Evolutionary conservation across 2,329 filamentous ascomycete species (phyloP), one percentile per base, ranked within the genome.

Genomic region (Colletotrichum godetiae): DNA sequence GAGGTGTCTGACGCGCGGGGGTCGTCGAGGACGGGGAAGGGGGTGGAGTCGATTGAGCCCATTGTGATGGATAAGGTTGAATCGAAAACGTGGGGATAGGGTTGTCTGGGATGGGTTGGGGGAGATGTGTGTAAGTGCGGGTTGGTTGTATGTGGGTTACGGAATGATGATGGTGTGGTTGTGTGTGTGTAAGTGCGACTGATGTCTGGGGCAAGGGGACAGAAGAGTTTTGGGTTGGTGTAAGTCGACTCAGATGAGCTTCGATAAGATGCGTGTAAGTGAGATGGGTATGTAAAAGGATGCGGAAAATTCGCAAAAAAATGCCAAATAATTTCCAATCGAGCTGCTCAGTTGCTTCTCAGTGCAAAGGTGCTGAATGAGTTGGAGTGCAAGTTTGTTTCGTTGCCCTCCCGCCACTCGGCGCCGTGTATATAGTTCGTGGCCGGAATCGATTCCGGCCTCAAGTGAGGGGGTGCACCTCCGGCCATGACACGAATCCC

Each of bases 21-120:
- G 83, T 93, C 92, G 69, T 87, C 84, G 56, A 94, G 86, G 82
- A 94, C 89, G 67, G 87, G 83, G 80, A 94, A 93, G 71, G 81
- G 79, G 49, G 76, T 72, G 74, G 78, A 77, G 55, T 78, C 76
- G 67, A 86, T 77, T 73, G 84, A 86, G 31, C 84, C 84, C 85
- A 87, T 87, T 72, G 63, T 82, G 80, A 66, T 53, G 12, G 22
- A 22, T 42, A 64, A 22, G 58, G 63, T 59, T 33, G 55, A 53
- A n/a, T 19, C 7, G 37, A 37, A 64, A n/a, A 56, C n/a, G 53
- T 49, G 66, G 67, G 42, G 56, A 57, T 59, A n/a, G n/a, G n/a
- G n/a, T n/a, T n/a, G n/a, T n/a, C n/a, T n/a, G n/a, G 35, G 13
- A 46, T 46, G 19, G 42, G 19, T 46, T 46, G 42, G 19, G 65